Percentiles rank a stretch among this genome's conserved stretches.
phyloP scores from a whole-genome alignment of 495 filamentous ascomycete genomes.

The Rostrohypoxylon terebratum region DNA sequence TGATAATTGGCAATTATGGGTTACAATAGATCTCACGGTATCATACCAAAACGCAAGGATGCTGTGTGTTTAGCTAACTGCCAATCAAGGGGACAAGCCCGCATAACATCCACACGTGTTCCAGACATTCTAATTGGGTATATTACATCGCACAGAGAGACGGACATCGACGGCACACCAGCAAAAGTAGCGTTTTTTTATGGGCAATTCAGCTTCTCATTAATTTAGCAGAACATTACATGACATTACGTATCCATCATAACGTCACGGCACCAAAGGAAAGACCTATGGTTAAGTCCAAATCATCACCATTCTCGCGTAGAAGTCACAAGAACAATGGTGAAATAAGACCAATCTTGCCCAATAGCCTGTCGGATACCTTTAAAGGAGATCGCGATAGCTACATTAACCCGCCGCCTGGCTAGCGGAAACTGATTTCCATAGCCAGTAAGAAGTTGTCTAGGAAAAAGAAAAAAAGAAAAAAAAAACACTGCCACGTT shows the following conservation, averaged over 20 bases:
- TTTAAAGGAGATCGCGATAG: not conserved
- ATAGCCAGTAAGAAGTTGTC: not conserved
- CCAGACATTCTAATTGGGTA: slow-evolving; percentile 2
- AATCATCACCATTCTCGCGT: not conserved
- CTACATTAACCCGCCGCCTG: too few relatives aligned
- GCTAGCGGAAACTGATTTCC: not conserved
- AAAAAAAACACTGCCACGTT: not conserved
- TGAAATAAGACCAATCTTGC: not conserved
- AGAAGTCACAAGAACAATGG: not conserved
- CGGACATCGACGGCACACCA: not conserved
- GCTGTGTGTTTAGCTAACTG: not conserved
- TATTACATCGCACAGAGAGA: not conserved
- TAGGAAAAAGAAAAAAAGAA: not conserved
- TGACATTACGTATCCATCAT: not conserved
- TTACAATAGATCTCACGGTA: not conserved
- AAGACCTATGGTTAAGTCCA: not conserved
- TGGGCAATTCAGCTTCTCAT: not conserved
- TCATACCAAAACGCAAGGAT: not conserved
- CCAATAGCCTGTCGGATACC: not conserved
- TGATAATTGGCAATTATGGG: not conserved
- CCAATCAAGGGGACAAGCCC: not conserved
- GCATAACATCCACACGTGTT: slow-evolving; percentile 2
- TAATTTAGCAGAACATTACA: not conserved
- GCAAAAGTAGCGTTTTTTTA: not conserved
- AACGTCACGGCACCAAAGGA: not conserved